A percentile compares a stretch with the other conserved stretches of the same genome.
Evolutionary conservation across 2,329 filamentous ascomycete genomes (phyloP).

Genomic region (Fusarium camptoceras): DNA sequence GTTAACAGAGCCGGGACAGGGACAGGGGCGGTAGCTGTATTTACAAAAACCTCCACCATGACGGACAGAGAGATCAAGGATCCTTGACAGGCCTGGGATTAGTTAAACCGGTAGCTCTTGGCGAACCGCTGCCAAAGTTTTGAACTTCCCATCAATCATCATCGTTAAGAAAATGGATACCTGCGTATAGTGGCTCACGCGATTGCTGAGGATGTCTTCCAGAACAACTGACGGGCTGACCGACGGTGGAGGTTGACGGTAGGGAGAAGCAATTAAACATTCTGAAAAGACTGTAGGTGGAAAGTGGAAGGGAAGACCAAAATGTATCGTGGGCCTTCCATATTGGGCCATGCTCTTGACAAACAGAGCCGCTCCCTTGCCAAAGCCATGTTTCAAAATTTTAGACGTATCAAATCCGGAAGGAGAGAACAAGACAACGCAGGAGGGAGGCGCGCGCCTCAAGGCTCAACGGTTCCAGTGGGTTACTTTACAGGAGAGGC

Average conservation of each 20-base stretch:
- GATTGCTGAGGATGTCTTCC: background rate
- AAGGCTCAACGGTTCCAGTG: slow-evolving; percentile 27
- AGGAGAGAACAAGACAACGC: slow-evolving; percentile 19
- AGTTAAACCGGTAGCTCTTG: slow-evolving; percentile 36
- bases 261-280: background rate
- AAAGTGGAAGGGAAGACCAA: slow-evolving; percentile 14
- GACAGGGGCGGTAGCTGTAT: background rate
- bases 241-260: background rate
- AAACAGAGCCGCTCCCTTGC: slow-evolving; percentile 14
- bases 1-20: slow-evolving; percentile 32
- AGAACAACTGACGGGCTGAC: background rate
- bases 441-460: slow-evolving; percentile 12
- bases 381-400: slow-evolving; percentile 43
- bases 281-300: background rate
- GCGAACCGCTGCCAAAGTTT: slow-evolving; percentile 19
- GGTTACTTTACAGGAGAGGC: slow-evolving; percentile 34
- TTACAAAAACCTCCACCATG: slow-evolving; percentile 31
- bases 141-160: slow-evolving; percentile 42
- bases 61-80: slow-evolving; percentile 34
- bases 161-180: slow-evolving; percentile 13
- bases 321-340: slow-evolving; percentile 32
- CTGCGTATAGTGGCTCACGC: slow-evolving; percentile 27
- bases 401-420: slow-evolving; percentile 35
- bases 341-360: slow-evolving; percentile 23
- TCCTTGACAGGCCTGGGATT: slow-evolving; percentile 17